These are phyloP conservation scores for Oldenlandia corymbosa DNA, from an alignment of 257 asterid species.

Conservation along the genomic window DNA sequence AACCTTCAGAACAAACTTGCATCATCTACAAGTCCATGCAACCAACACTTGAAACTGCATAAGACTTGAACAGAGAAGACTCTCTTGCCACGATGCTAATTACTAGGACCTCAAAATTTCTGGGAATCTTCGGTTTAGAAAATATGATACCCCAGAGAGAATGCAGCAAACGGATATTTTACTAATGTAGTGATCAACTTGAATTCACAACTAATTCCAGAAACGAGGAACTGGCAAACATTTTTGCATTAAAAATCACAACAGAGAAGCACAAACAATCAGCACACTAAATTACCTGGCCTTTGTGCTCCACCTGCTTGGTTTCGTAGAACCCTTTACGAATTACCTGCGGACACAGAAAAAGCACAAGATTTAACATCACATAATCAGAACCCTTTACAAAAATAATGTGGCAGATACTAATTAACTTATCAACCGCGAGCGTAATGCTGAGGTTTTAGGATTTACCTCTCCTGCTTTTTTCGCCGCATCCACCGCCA, in stretches of 20 bases:
- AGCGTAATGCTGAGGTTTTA: not conserved
- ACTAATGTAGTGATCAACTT: not conserved
- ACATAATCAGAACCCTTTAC: conserved; percentile 8
- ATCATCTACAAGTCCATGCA: not conserved
- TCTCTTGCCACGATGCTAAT: not conserved
- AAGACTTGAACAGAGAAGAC: too few species aligned
- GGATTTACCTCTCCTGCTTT: conserved; percentile 66
- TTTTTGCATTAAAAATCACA: not conserved
- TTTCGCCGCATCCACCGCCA: conserved; percentile 65
- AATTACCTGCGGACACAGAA: conserved; percentile 57
- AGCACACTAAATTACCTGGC: conserved; percentile 36
- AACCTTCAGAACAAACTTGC: not conserved
- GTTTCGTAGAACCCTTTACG: conserved; percentile 58
- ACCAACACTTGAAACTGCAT: not conserved
- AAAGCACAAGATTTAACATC: conserved; percentile 3
- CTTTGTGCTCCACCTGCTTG: conserved; percentile 79
- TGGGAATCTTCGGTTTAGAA: conserved; percentile 3
- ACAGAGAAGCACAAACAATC: not conserved
- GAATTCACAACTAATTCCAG: not conserved
- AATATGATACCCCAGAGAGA: too few species aligned
- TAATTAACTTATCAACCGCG: not conserved
- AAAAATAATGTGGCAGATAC: conserved; percentile 9
- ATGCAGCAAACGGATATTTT: not conserved
- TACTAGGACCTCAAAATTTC: not conserved
- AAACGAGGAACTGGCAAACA: not conserved